Evolutionary conservation across 1,284 basidiomycete species (phyloP).

Genomic region (Pascua sp.): DNA sequence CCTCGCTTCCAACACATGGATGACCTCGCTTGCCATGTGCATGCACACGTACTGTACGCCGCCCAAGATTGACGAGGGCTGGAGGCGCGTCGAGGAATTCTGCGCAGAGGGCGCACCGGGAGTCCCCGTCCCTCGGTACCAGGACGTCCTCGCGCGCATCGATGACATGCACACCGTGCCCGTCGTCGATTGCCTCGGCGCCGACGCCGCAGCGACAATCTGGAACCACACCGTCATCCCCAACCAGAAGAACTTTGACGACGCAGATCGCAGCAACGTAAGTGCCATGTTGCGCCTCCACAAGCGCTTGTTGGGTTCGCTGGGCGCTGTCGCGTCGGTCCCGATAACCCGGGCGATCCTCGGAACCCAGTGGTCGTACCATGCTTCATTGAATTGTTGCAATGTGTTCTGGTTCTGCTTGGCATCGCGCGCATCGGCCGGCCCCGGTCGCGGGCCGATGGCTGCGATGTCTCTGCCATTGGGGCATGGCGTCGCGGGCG

Average conservation of each 20-base stretch:
- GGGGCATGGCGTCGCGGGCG: too few species aligned
- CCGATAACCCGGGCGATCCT: too few species aligned
- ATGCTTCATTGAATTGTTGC: too few species aligned
- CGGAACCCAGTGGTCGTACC: too few species aligned
- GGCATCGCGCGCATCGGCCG: too few species aligned
- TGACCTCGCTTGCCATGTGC: slow-evolving; percentile 20
- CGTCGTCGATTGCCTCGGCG: slow-evolving; percentile 1
- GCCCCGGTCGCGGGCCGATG: too few species aligned
- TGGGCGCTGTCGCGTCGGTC: too few species aligned
- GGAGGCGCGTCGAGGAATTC: slow-evolving; percentile 1
- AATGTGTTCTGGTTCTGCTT: too few species aligned
- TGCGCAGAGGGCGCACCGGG: background rate
- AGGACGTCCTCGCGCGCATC: background rate
- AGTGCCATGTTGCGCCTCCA: background rate
- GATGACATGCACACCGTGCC: background rate
- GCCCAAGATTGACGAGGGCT: slow-evolving; percentile 5
- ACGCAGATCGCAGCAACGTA: slow-evolving; percentile 1
- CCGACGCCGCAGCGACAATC: background rate
- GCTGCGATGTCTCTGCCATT: too few species aligned
- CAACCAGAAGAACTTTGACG: slow-evolving; percentile 2
- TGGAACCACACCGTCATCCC: background rate
- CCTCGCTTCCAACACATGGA: background rate
- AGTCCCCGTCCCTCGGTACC: background rate
- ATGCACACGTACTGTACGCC: slow-evolving; percentile 18
- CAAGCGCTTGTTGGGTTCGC: too few species aligned